Base-by-base conservation (phyloP, 2,329 filamentous ascomycete species). In the Epichloe aotearoae region DNA sequence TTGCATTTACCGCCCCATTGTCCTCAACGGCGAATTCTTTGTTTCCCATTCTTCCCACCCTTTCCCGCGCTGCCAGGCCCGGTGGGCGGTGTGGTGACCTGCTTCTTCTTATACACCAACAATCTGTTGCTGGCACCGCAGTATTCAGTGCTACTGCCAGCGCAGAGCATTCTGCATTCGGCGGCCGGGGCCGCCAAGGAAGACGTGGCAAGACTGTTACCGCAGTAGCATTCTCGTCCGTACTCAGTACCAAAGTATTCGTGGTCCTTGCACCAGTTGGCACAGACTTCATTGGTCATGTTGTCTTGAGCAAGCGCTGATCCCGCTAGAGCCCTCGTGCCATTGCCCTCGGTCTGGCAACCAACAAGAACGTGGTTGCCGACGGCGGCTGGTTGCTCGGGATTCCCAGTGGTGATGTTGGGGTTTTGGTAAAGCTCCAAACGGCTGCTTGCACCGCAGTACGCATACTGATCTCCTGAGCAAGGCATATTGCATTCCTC, bases 91-190 rank as follows among this genome's bases (percentile, higher is more conserved):
- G 47, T 6, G n/a, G 50, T 19, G 5, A 38, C 43, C 17, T 49
- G 38, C 55, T 58, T 57, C 59, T 61, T 62, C 49, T 57, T 61
- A 41, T 68, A 69, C 15, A 68, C 57, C 5, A 60, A 63, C 55
- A 74, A 52, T 52, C 69, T 59, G 52, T 66, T 65, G 2, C 64
- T 61, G 6, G 62, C 67, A 19, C 72, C 71, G 50, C 71, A 74
- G 50, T 62, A 67, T 59, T 72, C 60, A 1, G 49, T 44, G 12
- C 51, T 55, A 47, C 64, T 65, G 1, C 70, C 71, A 2, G 60
- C 61, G 56, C 71, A 74, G 17, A 62, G 54, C 67, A 73, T 71
- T 5, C 51, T 57, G 57, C 70, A 73, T 23, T 73, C 68, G 2
- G 50, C 52, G 23, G 51, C 56, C 2, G 61, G 52, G 4, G 60